Percentiles rank a stretch among this genome's conserved stretches.
These are phyloP conservation scores for Aureobasidium zeae DNA, from an alignment of 2,329 filamentous ascomycete genomes.

Conservation along the genomic window DNA sequence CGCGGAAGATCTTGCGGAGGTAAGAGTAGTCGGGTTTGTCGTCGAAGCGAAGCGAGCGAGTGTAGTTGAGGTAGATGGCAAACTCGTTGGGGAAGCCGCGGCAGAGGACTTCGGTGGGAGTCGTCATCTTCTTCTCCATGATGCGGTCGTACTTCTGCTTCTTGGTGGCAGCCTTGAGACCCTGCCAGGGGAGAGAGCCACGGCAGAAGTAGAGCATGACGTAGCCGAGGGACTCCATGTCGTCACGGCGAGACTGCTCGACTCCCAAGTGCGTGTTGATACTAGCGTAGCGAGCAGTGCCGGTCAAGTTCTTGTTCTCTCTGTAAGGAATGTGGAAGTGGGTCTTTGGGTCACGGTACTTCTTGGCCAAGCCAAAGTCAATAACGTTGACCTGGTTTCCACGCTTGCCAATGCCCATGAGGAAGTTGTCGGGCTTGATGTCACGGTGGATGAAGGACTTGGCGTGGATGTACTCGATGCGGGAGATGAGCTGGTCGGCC, in stretches of 20 bases:
- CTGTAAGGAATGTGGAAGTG: slow-evolving; percentile 99
- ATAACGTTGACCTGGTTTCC: slow-evolving; percentile 99
- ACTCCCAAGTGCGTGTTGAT: slow-evolving; percentile 99
- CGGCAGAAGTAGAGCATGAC: slow-evolving; percentile 99
- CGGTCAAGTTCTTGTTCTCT: slow-evolving; percentile 99
- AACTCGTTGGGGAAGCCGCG: slow-evolving; percentile 99
- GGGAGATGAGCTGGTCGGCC: slow-evolving; percentile 95
- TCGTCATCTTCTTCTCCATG: slow-evolving; percentile 99
- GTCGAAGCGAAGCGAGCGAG: slow-evolving; percentile 93
- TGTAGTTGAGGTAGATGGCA: slow-evolving; percentile 99
- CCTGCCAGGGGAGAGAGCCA: slow-evolving; percentile 97
- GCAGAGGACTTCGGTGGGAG: slow-evolving; percentile 95
- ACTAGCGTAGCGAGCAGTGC: slow-evolving; percentile 94
- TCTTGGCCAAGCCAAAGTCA: slow-evolving; percentile 98
- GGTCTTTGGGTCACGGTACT: slow-evolving; percentile 98
- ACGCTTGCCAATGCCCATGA: slow-evolving; percentile 98
- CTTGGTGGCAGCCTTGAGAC: slow-evolving; percentile 95
- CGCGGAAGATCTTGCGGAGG: slow-evolving; percentile 99
- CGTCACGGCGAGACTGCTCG: slow-evolving; percentile 95
- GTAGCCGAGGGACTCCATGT: slow-evolving; percentile 98
- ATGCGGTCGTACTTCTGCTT: slow-evolving; percentile 99
- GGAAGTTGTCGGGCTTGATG: slow-evolving; percentile 99
- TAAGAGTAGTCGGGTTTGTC: slow-evolving; percentile 99
- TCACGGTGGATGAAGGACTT: slow-evolving; percentile 99
- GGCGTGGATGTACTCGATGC: slow-evolving; percentile 99